Conservation (phyloP, 2,329 filamentous ascomycete species). For the Ascochyta pisi region DNA sequence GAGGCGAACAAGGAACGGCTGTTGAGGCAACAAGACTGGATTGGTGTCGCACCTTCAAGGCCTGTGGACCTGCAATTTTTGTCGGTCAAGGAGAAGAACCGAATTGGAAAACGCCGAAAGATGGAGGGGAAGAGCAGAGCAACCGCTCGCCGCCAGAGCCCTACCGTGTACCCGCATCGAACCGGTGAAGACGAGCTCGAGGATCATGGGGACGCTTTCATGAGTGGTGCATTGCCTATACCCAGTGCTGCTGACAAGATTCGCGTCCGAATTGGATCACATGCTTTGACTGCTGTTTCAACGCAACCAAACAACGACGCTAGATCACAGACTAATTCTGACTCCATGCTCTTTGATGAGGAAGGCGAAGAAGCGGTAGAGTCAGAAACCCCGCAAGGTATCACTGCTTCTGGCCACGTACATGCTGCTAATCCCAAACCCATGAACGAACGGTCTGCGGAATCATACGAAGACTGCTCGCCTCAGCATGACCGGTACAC, state of each 20-base stretch:
- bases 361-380: conserved; percentile 18
- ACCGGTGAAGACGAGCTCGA: background rate
- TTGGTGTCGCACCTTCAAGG: conserved; percentile 38
- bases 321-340: conserved; percentile 34
- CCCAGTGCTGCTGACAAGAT: conserved; percentile 31
- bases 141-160: conserved; percentile 1
- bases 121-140: conserved; percentile 14
- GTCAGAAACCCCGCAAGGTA: background rate
- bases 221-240: conserved; percentile 22
- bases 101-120: conserved; percentile 45
- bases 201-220: conserved; percentile 10
- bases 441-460: background rate
- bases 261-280: conserved; percentile 46
- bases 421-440: background rate
- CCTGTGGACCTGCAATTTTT: conserved; percentile 39
- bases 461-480: conserved; percentile 2
- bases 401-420: background rate
- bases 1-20: conserved; percentile 40
- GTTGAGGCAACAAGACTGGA: conserved; percentile 45
- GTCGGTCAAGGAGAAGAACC: conserved; percentile 35
- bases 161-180: background rate
- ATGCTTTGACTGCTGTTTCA: conserved; percentile 40
- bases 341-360: conserved; percentile 48
- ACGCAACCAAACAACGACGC: conserved; percentile 15
- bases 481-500: conserved; percentile 7